phyloP scores from a whole-genome alignment of 2,329 filamentous ascomycete species.

The Trichoderma semiorbis region DNA sequence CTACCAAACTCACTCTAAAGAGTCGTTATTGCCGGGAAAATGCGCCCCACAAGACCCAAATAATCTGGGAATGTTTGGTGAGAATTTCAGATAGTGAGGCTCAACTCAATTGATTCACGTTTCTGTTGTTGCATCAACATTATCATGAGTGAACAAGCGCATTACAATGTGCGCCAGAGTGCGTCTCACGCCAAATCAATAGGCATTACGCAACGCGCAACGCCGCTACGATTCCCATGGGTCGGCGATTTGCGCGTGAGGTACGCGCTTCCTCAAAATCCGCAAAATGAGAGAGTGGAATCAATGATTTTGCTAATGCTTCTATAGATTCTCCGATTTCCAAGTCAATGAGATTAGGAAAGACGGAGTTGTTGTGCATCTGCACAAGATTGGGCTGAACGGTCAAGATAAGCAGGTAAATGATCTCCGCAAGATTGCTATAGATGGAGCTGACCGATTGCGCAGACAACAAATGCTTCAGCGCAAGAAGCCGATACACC shows the following conservation, averaged over 20 bases:
- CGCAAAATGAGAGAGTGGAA: neutral
- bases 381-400: slow-evolving; percentile 47
- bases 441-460: neutral
- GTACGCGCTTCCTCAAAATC: slow-evolving; percentile 24
- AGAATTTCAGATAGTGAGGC: slow-evolving; percentile 8
- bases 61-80: neutral
- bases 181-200: slow-evolving; percentile 35
- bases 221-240: slow-evolving; percentile 37
- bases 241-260: slow-evolving; percentile 40
- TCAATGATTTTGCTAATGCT: neutral
- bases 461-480: neutral
- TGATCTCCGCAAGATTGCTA: neutral
- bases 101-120: neutral
- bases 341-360: slow-evolving; percentile 84
- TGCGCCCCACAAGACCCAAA: slow-evolving; percentile 9
- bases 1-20: neutral
- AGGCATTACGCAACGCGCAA: slow-evolving; percentile 40
- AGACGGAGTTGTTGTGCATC: slow-evolving; percentile 71
- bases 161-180: slow-evolving; percentile 31
- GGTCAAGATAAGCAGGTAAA: slow-evolving; percentile 18
- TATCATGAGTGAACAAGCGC: slow-evolving; percentile 31
- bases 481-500: neutral
- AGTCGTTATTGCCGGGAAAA: slow-evolving; percentile 2
- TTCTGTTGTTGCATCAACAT: neutral
- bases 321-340: slow-evolving; percentile 77